A percentile compares a stretch with the other conserved stretches of the same genome.
phyloP scores from a whole-genome alignment of 805 yeast genomes.

The Myxozyma nipponensis region DNA sequence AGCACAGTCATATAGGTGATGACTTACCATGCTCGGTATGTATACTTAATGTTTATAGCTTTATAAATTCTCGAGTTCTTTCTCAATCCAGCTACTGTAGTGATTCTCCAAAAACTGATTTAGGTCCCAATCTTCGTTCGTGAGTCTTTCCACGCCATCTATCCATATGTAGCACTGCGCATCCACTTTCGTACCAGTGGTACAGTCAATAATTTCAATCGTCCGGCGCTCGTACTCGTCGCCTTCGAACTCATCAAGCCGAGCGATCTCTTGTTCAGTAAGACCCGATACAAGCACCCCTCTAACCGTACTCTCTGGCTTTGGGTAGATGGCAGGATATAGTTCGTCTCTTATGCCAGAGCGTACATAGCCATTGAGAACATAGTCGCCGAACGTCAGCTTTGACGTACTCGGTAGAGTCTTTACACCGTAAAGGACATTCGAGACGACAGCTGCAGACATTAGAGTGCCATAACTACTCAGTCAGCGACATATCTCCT shows the following conservation, averaged over 20 bases:
- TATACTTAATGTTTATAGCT: no score
- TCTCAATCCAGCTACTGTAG: slow-evolving; percentile 14
- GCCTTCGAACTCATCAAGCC: slow-evolving; percentile 31
- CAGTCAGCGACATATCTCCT: neutral
- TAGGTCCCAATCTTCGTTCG: slow-evolving; percentile 26
- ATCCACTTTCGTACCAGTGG: neutral
- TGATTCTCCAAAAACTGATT: slow-evolving; percentile 12
- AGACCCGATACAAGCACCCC: slow-evolving; percentile 27
- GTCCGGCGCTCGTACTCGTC: slow-evolving; percentile 27
- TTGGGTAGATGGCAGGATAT: slow-evolving; percentile 27
- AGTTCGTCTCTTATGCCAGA: slow-evolving; percentile 20
- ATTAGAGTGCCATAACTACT: slow-evolving; percentile 31
- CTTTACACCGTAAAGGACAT: slow-evolving; percentile 25
- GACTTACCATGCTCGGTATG: no score
- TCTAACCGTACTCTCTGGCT: slow-evolving; percentile 3
- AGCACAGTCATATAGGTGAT: no score
- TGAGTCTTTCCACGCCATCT: slow-evolving; percentile 18
- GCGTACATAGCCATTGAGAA: slow-evolving; percentile 12
- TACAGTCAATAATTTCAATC: slow-evolving; percentile 9
- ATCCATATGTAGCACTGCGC: slow-evolving; percentile 29
- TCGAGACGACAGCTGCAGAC: slow-evolving; percentile 29
- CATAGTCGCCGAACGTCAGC: slow-evolving; percentile 9
- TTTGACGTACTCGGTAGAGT: slow-evolving; percentile 7
- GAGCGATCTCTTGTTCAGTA: slow-evolving; percentile 9
- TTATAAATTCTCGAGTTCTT: slow-evolving; percentile 10